Evolutionary conservation across 2,329 filamentous ascomycete species (phyloP), one percentile per base, ranked within the genome.

Genomic region (Bimuria novae-zelandiae): DNA sequence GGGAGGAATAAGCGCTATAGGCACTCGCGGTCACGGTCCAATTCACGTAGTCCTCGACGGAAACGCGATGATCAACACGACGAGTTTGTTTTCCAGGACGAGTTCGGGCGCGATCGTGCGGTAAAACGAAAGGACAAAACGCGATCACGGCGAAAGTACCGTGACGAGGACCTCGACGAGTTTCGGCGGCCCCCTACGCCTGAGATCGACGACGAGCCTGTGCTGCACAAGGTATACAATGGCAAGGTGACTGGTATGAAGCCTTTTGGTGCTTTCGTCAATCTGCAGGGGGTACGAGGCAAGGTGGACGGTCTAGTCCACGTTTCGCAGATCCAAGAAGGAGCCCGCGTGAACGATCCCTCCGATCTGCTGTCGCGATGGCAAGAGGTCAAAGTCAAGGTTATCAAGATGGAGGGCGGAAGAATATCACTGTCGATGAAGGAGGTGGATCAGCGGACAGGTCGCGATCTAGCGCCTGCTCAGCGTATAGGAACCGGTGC

Each of bases 181-280:
- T 87, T 91, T 51, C 82, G 81, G 61, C 81, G 83, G 48, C 84
- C 85, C 0, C 89, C 89, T 0, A 83, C 84, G 1, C 83, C 82
- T 1, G 90, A 96, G 64, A 71, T 96, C 8, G 94, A 99, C 72
- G 89, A 96, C 47, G 75, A 83, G 36, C 92, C 94, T 0, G 79
- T 92, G 29, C 75, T 95, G 6, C 87, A 87, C 79, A 99, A 99
- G 70, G 78, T 97, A 2, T 99, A 99, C 67, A 84, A 91, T 57
- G 94, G 94, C 1, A 87, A 88, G 65, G 90, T 97, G 12, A 97
- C 91, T 0, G 92, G 92, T 0, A 81, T 99, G 49, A 97, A 97
- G 67, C 91, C 97, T 56, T 99, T 97, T 75, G 94, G 94, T 10
- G 92, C 87, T 0, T 99, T 99, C 73, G 92, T 97, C 52, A 96